A percentile compares a stretch with the other conserved stretches of the same genome.
Evolutionary conservation across 2,329 filamentous ascomycete genomes (phyloP).

Genomic region (Fusarium equiseti): DNA sequence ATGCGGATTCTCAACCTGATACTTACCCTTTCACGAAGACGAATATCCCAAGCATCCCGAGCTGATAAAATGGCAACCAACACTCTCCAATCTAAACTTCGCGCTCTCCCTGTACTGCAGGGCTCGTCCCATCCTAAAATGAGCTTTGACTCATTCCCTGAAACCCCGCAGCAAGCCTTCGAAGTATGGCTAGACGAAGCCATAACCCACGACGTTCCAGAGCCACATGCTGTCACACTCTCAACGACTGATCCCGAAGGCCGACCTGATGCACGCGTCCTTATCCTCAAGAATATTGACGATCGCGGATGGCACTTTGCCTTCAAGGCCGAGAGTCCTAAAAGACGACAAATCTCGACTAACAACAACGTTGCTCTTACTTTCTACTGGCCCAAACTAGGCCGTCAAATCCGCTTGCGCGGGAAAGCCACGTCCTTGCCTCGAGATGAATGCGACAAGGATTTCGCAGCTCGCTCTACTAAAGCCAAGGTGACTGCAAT

Average conservation of each 20-base stretch:
- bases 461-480: constrained; percentile 10
- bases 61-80: neutral
- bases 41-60: neutral
- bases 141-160: neutral
- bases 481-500: constrained; percentile 10
- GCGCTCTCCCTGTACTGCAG: neutral
- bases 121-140: neutral
- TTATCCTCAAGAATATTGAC: constrained; percentile 16
- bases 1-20: neutral
- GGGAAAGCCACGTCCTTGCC: neutral
- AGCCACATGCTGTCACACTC: constrained; percentile 7
- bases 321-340: constrained; percentile 6
- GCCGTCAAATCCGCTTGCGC: neutral
- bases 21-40: neutral
- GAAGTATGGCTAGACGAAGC: constrained; percentile 12
- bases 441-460: neutral
- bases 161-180: constrained; percentile 13
- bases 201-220: neutral
- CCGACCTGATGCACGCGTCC: neutral
- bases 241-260: constrained; percentile 5
- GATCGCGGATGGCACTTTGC: constrained; percentile 24
- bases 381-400: constrained; percentile 19
- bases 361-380: constrained; percentile 13
- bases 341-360: neutral
- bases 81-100: constrained; percentile 3